Base-by-base conservation (phyloP, 2,329 filamentous ascomycete genomes). In the Lasiodiplodia gonubiensis region DNA sequence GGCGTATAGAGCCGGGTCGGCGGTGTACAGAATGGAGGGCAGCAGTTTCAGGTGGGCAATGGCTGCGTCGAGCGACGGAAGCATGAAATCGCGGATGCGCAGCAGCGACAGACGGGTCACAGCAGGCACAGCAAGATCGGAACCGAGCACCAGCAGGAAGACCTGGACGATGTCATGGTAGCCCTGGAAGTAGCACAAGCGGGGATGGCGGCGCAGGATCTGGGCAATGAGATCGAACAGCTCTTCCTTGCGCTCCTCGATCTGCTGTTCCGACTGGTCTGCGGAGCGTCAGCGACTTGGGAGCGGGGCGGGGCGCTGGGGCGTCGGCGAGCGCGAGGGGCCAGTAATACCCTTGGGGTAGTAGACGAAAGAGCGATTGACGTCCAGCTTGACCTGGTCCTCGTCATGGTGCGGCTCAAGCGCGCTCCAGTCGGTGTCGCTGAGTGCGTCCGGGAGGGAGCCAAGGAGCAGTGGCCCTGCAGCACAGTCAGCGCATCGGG, bases 111-210 rank as follows among this genome's bases (percentile, higher is more conserved):
- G 88, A n/a, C 92, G 90, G 37, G 90, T 85, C 37, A 96, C 88
- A 18, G 90, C 88, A 7, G 84, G 78, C 21, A 86, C 83, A 18
- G 92, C 89, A 65, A 84, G 77, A 25, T 84, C 75, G 11, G 87
- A 81, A 0, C 90, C 90, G 4, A 99, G 85, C 12, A 97, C 94
- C 16, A 99, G 86, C 49, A 98, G 86, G 68, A 99, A 86, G 27
- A 99, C 95, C 80, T 99, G 96, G 73, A 92, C 95, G 74, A 99
- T 98, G 81, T 99, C 95, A 80, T 99, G 95, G 78, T 96, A 99
- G 77, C 95, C 95, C 82, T 99, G 95, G 79, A 99, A 99, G 81
- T 99, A 99, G 82, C 89, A 93, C 42, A 99, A 87, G 77, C 90
- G 89, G 18, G 94, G 93, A 74, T 96, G 86, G 39, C 87, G 87